Evolutionary conservation across 2,329 filamentous ascomycete species (phyloP).

Genomic region (Botryotinia globosa): DNA sequence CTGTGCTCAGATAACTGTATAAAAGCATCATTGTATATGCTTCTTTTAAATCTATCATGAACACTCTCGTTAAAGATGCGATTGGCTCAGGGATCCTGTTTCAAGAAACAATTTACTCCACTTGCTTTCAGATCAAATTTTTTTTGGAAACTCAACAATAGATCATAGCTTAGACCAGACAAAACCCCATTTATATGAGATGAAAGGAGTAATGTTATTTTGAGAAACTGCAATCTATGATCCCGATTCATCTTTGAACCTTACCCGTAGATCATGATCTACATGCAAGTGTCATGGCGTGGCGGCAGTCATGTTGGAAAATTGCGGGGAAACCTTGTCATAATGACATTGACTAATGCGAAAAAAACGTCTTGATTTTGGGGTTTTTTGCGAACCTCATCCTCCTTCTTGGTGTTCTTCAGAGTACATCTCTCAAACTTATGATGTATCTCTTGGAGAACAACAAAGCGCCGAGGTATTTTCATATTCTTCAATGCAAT

Average conservation of each 20-base stretch:
- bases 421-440: background rate
- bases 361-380: background rate
- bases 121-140: background rate
- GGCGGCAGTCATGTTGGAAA: background rate
- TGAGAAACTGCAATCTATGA: background rate
- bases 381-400: background rate
- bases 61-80: background rate
- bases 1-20: background rate
- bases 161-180: background rate
- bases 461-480: background rate
- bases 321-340: constrained; percentile 1
- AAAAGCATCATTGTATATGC: background rate
- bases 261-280: background rate
- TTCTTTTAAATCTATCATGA: background rate
- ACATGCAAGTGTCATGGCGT: background rate
- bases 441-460: background rate
- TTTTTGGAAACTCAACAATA: background rate
- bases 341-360: background rate
- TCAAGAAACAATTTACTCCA: background rate
- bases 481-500: background rate
- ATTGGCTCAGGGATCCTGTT: background rate
- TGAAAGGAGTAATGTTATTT: background rate
- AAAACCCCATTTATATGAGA: background rate
- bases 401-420: background rate
- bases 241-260: background rate